phyloP scores from a whole-genome alignment of 2,329 filamentous ascomycete species.

The Alternaria incomplexa region DNA sequence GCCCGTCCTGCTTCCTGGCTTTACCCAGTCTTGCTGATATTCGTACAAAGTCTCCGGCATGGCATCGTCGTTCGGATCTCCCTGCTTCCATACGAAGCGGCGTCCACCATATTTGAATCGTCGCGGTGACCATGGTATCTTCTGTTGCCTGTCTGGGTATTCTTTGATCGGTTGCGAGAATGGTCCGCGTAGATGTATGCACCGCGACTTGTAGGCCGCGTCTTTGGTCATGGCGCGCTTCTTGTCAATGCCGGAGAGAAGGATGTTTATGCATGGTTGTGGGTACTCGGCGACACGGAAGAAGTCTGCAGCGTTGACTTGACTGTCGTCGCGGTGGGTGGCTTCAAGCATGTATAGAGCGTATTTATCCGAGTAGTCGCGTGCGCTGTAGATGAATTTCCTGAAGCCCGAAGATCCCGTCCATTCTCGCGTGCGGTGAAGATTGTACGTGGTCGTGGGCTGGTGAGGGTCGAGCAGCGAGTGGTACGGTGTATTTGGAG shows the following conservation, averaged over 20 bases:
- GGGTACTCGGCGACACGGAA: constrained; percentile 46
- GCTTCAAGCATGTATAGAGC: constrained; percentile 46
- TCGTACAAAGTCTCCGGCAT: constrained; percentile 49
- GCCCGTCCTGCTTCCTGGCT: constrained; percentile 44
- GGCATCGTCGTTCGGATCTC: constrained; percentile 55
- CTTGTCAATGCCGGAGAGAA: constrained; percentile 46
- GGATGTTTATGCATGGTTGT: constrained; percentile 38
- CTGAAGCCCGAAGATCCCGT: constrained; percentile 39
- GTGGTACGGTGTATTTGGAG: constrained; percentile 43
- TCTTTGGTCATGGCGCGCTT: constrained; percentile 30
- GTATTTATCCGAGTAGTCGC: constrained; percentile 45
- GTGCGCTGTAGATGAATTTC: constrained; percentile 47
- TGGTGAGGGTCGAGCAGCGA: constrained; percentile 42
- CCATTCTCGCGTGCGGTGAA: constrained; percentile 48
- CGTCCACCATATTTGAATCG: constrained; percentile 46
- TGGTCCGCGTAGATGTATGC: constrained; percentile 42
- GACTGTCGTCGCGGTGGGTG: constrained; percentile 40
- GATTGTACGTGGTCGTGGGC: constrained; percentile 42
- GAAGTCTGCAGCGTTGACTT: constrained; percentile 44
- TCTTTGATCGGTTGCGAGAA: constrained; percentile 44
- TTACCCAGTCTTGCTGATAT: constrained; percentile 42
- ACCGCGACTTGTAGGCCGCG: constrained; percentile 45
- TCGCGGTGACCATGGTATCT: constrained; percentile 48
- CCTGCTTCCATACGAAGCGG: constrained; percentile 52
- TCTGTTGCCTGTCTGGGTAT: constrained; percentile 45